Evolutionary conservation across 1,139 yeast genomes (phyloP).

Genomic region (Geotrichum macrosporum): DNA sequence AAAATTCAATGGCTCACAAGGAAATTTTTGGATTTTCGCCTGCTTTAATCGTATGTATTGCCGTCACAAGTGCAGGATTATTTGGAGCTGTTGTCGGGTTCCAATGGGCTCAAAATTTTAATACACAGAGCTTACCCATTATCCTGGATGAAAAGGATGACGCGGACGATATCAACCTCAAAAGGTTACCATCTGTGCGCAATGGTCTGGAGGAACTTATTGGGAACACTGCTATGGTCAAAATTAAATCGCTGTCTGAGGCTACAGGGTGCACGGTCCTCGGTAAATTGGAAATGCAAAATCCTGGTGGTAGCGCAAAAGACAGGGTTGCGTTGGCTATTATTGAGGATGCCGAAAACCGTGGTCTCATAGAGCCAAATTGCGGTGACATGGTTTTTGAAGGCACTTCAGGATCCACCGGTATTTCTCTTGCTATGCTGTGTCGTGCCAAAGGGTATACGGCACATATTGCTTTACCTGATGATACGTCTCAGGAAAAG

Average conservation of each 20-base stretch:
- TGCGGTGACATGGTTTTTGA: conserved; percentile 69
- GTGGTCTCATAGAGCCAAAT: conserved; percentile 56
- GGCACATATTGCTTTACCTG: conserved; percentile 91
- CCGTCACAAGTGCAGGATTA: not conserved
- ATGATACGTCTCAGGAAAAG: conserved; percentile 86
- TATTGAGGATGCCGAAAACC: conserved; percentile 59
- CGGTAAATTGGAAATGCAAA: conserved; percentile 79
- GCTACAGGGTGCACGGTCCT: conserved; percentile 77
- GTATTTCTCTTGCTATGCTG: conserved; percentile 84
- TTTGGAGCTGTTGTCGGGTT: not conserved
- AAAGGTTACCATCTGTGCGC: conserved; percentile 15
- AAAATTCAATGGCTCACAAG: not conserved
- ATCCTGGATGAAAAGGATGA: too few relatives aligned
- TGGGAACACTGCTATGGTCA: conserved; percentile 88
- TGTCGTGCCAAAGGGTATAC: conserved; percentile 84
- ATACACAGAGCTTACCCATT: too few relatives aligned
- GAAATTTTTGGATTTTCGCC: conserved; percentile 1
- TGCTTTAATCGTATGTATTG: not conserved
- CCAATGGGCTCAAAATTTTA: not conserved
- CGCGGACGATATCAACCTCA: not conserved
- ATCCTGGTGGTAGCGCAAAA: conserved; percentile 95
- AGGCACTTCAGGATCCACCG: conserved; percentile 96
- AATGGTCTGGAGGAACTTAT: conserved; percentile 59
- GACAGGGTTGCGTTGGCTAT: conserved; percentile 90
- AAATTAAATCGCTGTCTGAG: conserved; percentile 65